Evolutionary conservation across 78 protist genomes (phyloP).

Genomic region (Planoprotostelium fungivorum): DNA sequence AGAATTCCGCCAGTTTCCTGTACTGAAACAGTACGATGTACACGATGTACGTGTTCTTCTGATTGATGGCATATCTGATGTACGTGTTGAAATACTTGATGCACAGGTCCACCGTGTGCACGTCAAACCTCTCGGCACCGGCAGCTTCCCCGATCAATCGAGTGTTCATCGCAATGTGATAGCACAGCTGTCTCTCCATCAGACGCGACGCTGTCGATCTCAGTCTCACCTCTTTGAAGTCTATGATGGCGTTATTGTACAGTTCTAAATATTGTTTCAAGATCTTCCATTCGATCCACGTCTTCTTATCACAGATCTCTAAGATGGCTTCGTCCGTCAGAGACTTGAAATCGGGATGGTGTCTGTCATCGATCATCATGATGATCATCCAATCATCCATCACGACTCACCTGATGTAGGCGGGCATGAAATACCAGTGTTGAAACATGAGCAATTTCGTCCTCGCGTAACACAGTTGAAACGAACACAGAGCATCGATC

Average conservation of each 20-base stretch:
- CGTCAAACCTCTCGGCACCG: neutral
- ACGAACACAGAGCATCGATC: neutral
- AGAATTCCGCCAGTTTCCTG: constrained; percentile 7
- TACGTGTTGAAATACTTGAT: constrained; percentile 21
- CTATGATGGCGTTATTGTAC: neutral
- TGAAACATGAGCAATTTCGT: neutral
- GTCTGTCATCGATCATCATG: neutral
- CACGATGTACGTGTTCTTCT: neutral
- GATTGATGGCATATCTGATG: constrained; percentile 6
- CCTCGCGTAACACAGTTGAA: neutral
- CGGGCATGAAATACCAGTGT: constrained; percentile 3
- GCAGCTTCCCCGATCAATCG: constrained; percentile 11
- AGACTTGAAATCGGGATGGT: neutral
- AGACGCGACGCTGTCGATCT: neutral
- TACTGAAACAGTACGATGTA: constrained; percentile 11
- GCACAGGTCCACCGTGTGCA: constrained; percentile 9
- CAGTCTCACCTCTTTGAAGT: neutral
- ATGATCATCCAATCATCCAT: neutral
- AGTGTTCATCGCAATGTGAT: constrained; percentile 11
- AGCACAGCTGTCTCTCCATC: constrained; percentile 17
- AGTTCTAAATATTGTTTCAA: neutral
- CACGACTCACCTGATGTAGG: neutral
- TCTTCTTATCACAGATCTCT: constrained; percentile 3
- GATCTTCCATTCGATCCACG: constrained; percentile 17
- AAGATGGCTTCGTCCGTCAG: neutral